Evolutionary conservation across 257 asterid genomes (phyloP).

Genomic region (Plantago major): DNA sequence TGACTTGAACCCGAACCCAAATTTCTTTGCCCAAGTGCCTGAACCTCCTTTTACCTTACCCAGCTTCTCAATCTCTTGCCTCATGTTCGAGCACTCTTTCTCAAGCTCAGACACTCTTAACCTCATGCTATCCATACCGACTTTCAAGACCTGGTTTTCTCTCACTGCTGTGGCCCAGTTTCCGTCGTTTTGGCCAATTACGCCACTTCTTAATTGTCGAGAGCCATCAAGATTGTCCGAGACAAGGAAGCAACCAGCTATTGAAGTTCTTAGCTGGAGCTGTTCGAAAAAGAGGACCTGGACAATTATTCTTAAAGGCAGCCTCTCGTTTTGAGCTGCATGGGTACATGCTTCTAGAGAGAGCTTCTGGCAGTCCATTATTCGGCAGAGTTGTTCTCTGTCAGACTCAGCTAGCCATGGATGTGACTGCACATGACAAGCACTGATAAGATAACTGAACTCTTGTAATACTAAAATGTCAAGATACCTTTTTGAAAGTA

Average conservation of each 20-base stretch:
- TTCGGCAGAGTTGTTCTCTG: conserved; percentile 85
- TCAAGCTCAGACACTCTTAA: conserved; percentile 86
- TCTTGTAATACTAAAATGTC: background rate
- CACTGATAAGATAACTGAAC: background rate
- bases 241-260: conserved; percentile 92
- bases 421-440: conserved; percentile 64
- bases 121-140: conserved; percentile 97
- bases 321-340: conserved; percentile 94
- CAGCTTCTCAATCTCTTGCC: conserved; percentile 75
- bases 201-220: conserved; percentile 78
- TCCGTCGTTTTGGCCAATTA: conserved; percentile 56
- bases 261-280: conserved; percentile 85
- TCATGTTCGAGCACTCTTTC: conserved; percentile 86
- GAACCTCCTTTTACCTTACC: conserved; percentile 55
- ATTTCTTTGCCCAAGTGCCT: conserved; percentile 77
- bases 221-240: conserved; percentile 93
- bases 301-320: conserved; percentile 74
- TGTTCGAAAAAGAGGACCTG: conserved; percentile 98
- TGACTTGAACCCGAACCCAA: conserved; percentile 75
- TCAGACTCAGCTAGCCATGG: conserved; percentile 88
- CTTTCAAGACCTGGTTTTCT: conserved; percentile 95
- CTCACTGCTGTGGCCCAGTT: conserved; percentile 76
- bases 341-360: conserved; percentile 97
- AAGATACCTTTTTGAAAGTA: no score
- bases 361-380: conserved; percentile 97